phyloP scores from a whole-genome alignment of 169 alveolate genomes.

The Plasmodium knowlesi region DNA sequence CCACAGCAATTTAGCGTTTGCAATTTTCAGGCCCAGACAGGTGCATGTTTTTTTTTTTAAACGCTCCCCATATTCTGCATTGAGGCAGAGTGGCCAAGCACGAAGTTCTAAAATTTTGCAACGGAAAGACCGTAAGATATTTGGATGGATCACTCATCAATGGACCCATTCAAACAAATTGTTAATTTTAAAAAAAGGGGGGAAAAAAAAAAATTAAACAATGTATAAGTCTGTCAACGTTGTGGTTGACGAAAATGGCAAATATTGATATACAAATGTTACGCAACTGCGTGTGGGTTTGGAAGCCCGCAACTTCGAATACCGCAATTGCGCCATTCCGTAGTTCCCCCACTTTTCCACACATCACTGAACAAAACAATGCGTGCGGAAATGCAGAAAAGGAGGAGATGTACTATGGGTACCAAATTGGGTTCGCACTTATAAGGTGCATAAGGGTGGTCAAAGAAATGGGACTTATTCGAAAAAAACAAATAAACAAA shows the following conservation, averaged over 20 bases:
- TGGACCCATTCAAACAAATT: neutral
- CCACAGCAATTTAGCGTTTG: neutral
- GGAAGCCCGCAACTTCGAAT: neutral
- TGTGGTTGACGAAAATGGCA: neutral
- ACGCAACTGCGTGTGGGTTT: neutral
- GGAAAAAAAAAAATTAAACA: neutral
- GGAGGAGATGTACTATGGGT: neutral
- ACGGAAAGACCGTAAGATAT: neutral
- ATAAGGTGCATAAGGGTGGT: neutral
- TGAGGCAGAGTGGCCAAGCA: neutral
- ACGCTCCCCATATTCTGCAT: neutral
- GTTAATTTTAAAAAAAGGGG: neutral
- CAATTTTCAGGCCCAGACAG: neutral
- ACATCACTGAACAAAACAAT: neutral
- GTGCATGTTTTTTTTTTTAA: neutral
- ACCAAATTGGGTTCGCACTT: neutral
- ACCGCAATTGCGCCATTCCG: neutral
- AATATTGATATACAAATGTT: neutral
- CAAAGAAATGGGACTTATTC: neutral
- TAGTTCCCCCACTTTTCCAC: neutral
- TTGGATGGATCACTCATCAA: neutral
- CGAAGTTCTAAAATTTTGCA: neutral
- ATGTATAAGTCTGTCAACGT: neutral
- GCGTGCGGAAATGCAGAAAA: neutral
- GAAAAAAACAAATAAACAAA: slow-evolving; percentile 5